Evolutionary conservation across 1,284 basidiomycete species (phyloP), one percentile per base, ranked within the genome.

Genomic region (Ceratobasidium papillatum): DNA sequence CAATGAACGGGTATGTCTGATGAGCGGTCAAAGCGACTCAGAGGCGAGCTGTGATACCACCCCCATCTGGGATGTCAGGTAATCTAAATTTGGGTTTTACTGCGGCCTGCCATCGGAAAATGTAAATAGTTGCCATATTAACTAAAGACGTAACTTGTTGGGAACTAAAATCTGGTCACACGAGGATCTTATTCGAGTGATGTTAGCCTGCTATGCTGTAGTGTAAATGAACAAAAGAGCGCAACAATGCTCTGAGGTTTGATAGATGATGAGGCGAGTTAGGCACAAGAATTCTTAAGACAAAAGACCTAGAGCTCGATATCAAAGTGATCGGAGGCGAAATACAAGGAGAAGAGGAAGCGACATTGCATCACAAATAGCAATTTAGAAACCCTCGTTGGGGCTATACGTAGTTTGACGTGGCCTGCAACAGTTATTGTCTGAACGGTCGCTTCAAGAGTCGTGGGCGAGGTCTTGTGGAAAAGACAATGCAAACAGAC

Each of bases 131-230:
- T 45, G 90, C 69, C 43, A 92, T 78, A 78, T 92, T 51, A 93
- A 83, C 90, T 90, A 93, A 59, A 92, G 79, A 79, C 91, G 89
- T 77, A 87, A 87, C 82, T 91, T 90, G 81, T 91, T 88, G n/a
- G n/a, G n/a, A n/a, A n/a, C n/a, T n/a, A n/a, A n/a, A n/a, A n/a
- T n/a, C n/a, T n/a, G n/a, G n/a, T n/a, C n/a, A n/a, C n/a, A n/a
- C n/a, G n/a, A n/a, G n/a, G n/a, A n/a, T n/a, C n/a, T n/a, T n/a
- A n/a, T n/a, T n/a, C n/a, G n/a, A n/a, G n/a, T n/a, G n/a, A n/a
- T n/a, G n/a, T n/a, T n/a, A n/a, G n/a, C n/a, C n/a, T 56, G 17
- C 56, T 41, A 4, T 45, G 19, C n/a, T 34, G 43, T 8, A 51
- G 8, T 7, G 49, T 0, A 54, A 22, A 43, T 8, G 41, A 64